These are phyloP conservation scores for Danielia reshetovae DNA, from an alignment of 805 yeast species.

Conservation along the genomic window DNA sequence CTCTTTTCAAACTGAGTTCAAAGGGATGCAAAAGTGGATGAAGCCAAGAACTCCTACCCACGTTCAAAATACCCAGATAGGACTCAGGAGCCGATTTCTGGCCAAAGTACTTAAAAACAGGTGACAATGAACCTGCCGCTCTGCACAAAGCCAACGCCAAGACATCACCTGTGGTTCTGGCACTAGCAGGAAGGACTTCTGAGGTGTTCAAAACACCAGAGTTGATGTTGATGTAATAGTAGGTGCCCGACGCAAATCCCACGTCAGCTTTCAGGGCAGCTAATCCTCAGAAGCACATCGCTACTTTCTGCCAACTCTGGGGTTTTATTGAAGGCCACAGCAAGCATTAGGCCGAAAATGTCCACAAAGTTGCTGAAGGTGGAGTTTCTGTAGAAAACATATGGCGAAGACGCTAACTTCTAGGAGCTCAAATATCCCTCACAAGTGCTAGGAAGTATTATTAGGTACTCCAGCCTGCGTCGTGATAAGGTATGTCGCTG, in stretches of 20 bases:
- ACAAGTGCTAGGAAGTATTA: too few species aligned
- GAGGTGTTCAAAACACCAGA: constrained; percentile 33
- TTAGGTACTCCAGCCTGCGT: too few species aligned
- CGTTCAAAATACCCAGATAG: constrained; percentile 36
- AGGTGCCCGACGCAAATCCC: constrained; percentile 17
- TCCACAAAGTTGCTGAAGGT: constrained; percentile 8
- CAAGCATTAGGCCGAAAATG: constrained; percentile 7
- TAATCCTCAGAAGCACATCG: constrained; percentile 35
- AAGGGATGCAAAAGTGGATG: too few species aligned
- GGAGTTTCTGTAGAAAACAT: too few species aligned
- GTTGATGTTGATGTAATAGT: constrained; percentile 18
- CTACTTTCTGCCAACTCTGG: constrained; percentile 49
- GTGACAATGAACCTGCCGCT: constrained; percentile 28
- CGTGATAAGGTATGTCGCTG: too few species aligned
- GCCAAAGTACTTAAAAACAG: constrained; percentile 28
- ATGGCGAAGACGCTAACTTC: too few species aligned
- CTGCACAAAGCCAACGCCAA: constrained; percentile 29
- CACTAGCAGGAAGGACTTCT: constrained; percentile 32
- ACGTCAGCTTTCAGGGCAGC: constrained; percentile 19
- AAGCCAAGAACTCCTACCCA: constrained; percentile 29
- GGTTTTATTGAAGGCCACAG: constrained; percentile 7
- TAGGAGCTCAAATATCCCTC: too few species aligned
- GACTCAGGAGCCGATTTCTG: constrained; percentile 16
- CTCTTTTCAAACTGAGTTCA: too few species aligned
- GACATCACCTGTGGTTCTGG: constrained; percentile 35